Percentiles rank a stretch among this genome's conserved stretches.
phyloP scores from a whole-genome alignment of 2,329 filamentous ascomycete species.

The Penicillium italicum region DNA sequence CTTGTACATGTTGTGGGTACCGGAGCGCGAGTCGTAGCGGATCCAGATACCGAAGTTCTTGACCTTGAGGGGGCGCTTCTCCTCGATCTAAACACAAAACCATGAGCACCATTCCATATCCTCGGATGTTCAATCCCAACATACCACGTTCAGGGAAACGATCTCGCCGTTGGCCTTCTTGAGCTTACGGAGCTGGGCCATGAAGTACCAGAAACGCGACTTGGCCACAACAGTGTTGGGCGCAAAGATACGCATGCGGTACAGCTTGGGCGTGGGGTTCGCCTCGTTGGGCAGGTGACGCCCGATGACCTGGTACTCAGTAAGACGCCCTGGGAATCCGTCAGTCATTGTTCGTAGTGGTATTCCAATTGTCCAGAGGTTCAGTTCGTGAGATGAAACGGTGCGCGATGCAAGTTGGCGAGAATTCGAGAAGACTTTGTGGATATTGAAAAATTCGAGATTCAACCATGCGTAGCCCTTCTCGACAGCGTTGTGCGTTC shows the following conservation, averaged over 20 bases:
- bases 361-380: neutral
- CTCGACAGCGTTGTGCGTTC: constrained; percentile 7
- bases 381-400: constrained; percentile 10
- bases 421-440: constrained; percentile 3
- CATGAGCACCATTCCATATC: constrained; percentile 14
- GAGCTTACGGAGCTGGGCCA: constrained; percentile 98
- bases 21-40: constrained; percentile 99
- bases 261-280: constrained; percentile 96
- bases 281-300: constrained; percentile 97
- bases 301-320: constrained; percentile 99
- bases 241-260: constrained; percentile 99
- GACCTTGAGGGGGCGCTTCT: constrained; percentile 99
- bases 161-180: constrained; percentile 99
- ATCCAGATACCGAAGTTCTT: constrained; percentile 99
- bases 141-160: constrained; percentile 91
- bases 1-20: constrained; percentile 99
- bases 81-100: constrained; percentile 66
- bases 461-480: constrained; percentile 6
- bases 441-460: constrained; percentile 19
- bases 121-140: constrained; percentile 35
- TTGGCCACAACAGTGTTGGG: constrained; percentile 97
- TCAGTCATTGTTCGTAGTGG: constrained; percentile 28
- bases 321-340: constrained; percentile 79
- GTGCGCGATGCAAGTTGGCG: constrained; percentile 17
- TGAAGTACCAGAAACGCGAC: constrained; percentile 99